Conservation (phyloP, 352 stramenopile species). For the Phytophthora aleatoria region DNA sequence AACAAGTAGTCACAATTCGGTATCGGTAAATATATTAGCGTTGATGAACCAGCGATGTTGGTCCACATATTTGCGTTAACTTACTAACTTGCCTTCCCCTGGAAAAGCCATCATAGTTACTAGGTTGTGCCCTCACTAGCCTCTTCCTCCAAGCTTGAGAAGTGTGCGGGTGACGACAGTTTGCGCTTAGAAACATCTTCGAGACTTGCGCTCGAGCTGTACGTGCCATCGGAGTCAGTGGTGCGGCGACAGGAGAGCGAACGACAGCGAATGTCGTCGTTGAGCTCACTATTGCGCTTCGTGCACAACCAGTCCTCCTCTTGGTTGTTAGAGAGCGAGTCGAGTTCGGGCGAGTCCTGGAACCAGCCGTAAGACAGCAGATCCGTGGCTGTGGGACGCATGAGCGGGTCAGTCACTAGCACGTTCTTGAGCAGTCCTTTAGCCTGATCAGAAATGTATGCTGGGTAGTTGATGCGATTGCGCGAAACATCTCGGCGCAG, state of each 20-base stretch:
- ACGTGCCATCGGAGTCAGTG: constrained; percentile 52
- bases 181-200: constrained; percentile 42
- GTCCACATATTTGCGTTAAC: constrained; percentile 11
- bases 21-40: constrained; percentile 33
- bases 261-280: constrained; percentile 34
- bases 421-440: constrained; percentile 73
- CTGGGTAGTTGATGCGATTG: constrained; percentile 71
- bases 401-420: constrained; percentile 61
- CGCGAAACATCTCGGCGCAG: constrained; percentile 71
- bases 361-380: constrained; percentile 72
- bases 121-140: background rate
- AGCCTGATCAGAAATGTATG: constrained; percentile 60
- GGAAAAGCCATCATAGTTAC: constrained; percentile 1
- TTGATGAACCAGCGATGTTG: constrained; percentile 12
- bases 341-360: constrained; percentile 17
- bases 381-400: constrained; percentile 64
- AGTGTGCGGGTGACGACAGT: constrained; percentile 23
- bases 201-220: constrained; percentile 67
- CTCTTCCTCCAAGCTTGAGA: constrained; percentile 26
- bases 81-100: constrained; percentile 24
- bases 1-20: constrained; percentile 8
- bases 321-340: constrained; percentile 19
- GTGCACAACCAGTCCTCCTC: constrained; percentile 29
- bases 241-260: constrained; percentile 53
- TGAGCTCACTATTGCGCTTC: constrained; percentile 10